Conservation (phyloP, 768 basidiomycete species). For the Boletus speciosus region DNA sequence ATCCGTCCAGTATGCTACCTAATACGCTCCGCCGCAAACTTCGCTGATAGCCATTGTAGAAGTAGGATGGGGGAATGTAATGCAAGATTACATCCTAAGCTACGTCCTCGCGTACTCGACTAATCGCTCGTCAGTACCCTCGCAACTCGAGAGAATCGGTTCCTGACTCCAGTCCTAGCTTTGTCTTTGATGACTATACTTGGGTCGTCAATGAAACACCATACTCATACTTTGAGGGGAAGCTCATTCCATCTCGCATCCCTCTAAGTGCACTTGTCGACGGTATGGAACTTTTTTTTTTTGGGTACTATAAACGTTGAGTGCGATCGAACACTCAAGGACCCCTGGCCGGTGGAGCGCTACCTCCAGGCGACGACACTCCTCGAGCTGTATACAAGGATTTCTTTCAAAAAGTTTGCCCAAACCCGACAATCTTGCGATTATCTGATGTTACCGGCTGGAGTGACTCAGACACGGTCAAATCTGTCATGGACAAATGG, state of each 20-base stretch:
- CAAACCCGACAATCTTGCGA: not conserved
- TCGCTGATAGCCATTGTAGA: not conserved
- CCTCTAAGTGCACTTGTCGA: not conserved
- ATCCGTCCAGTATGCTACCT: not conserved
- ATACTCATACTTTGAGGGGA: not conserved
- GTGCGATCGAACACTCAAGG: not conserved
- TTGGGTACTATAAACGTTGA: not conserved
- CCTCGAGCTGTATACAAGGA: constrained; percentile 2
- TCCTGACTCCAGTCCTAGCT: not conserved
- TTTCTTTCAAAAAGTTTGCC: not conserved
- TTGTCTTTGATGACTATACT: not conserved
- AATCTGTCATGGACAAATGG: not conserved
- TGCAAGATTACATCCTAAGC: constrained; percentile 1
- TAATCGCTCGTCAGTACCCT: constrained; percentile 1
- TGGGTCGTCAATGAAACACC: not conserved
- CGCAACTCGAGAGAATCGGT: not conserved
- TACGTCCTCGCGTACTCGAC: not conserved
- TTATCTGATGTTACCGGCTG: not conserved
- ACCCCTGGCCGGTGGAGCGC: not conserved
- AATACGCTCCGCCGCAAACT: not conserved
- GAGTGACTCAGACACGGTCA: not conserved
- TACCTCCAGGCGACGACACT: not conserved
- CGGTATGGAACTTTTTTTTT: not conserved
- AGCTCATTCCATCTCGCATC: not conserved
- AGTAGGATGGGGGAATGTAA: not conserved